Evolutionary conservation across 164 flowering plant genomes (phyloP).

Genomic region (Stephania cephalantha): DNA sequence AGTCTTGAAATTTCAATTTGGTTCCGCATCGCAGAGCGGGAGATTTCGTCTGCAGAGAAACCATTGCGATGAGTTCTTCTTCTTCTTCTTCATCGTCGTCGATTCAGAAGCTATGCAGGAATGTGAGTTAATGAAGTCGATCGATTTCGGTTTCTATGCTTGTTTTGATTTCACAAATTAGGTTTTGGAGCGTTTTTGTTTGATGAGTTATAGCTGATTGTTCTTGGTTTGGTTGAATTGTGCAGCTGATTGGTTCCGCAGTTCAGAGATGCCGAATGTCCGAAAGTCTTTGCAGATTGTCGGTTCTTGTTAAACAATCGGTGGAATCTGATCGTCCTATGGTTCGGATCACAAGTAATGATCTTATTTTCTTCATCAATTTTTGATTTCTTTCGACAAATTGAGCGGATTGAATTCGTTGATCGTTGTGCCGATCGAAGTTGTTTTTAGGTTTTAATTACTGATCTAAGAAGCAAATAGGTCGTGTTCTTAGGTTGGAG

Average conservation of each 20-base stretch:
- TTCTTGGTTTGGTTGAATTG: background rate
- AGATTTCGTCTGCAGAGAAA: background rate
- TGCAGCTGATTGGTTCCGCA: constrained; percentile 53
- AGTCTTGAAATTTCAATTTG: too few relatives aligned
- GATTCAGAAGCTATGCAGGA: constrained; percentile 25
- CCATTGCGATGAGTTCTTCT: constrained; percentile 19
- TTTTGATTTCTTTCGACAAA: background rate
- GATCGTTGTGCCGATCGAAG: background rate
- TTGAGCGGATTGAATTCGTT: background rate
- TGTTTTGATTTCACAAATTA: background rate
- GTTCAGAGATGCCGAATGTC: constrained; percentile 61
- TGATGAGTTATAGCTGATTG: background rate
- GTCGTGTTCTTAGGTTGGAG: too few relatives aligned
- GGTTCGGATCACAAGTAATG: constrained; percentile 41
- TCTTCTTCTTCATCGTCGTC: background rate
- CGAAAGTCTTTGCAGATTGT: constrained; percentile 51
- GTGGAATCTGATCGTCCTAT: constrained; percentile 23
- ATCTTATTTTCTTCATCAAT: background rate
- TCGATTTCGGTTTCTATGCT: background rate
- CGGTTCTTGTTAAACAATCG: constrained; percentile 34
- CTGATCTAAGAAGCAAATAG: too few relatives aligned
- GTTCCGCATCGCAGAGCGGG: constrained; percentile 12
- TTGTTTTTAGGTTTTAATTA: background rate
- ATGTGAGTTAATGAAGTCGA: constrained; percentile 23
- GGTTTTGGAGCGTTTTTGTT: background rate